Evolutionary conservation across 305 asterid species (phyloP), one percentile per base, ranked within the genome.

Genomic region (Fraxinus albicans): DNA sequence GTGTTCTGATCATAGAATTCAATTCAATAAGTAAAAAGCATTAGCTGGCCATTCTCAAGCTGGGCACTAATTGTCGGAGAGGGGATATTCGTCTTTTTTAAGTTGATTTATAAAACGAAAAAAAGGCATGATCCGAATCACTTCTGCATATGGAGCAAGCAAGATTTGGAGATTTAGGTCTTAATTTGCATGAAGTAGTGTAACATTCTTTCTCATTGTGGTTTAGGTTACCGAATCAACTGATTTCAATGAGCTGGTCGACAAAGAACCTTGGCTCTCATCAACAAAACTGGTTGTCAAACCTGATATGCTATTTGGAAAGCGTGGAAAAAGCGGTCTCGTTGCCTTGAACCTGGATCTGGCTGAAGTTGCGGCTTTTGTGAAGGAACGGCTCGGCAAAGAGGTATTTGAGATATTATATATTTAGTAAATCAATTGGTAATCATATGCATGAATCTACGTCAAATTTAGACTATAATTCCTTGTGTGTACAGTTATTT

Each of bases 251-350:
- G 93, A 94, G 84, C 90, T 95, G 82, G 95, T 89, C 7, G 94
- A 90, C 70, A 90, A 89, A 80, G 99, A 95, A 76, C 91, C 98
- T 15, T 95, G 99, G 99, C 93, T 95, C 31, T 91, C 95, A 36
- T 87, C 99, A 13, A 85, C 95, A 82, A 93, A 88, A 81, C 89
- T 95, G 79, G 99, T 95, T 63, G 98, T 95, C 76, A 95, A 95
- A 87, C 99, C 99, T 13, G 99, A 95, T 82, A 95, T 95, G 99
- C 83, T 95, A 69, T 95, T 95, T 53, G 99, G 99, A 34, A 95
- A 95, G 86, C 97, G 99, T 83, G 99, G 99, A 33, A 95, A 95
- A 83, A 95, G 99, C 73, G 99, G 99, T 17, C 89, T 95, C 9
- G 99, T 95, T 12, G 99, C 99, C 80, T 82, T 95, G 89, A 92